These are phyloP conservation scores for Wolfiporia cocos DNA, from an alignment of 1,284 basidiomycete genomes.

Conservation along the genomic window DNA sequence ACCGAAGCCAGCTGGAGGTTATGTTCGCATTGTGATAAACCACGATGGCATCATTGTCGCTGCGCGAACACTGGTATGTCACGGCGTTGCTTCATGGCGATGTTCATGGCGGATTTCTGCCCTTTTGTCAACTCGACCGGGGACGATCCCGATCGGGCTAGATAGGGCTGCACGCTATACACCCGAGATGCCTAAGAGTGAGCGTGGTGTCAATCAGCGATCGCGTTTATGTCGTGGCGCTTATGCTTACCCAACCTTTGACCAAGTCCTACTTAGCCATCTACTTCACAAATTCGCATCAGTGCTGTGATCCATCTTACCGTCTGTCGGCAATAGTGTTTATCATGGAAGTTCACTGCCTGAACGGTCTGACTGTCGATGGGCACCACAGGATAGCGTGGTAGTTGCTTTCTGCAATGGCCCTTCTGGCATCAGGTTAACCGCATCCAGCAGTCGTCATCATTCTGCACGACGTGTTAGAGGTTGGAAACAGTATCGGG, in stretches of 20 bases:
- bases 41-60: constrained; percentile 73
- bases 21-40: constrained; percentile 82
- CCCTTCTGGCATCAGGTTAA: constrained; percentile 78
- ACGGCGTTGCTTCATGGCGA: constrained; percentile 1
- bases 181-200: constrained; percentile 52
- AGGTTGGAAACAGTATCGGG: constrained; percentile 75
- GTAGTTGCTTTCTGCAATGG: constrained; percentile 88
- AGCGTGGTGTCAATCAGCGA: constrained; percentile 88
- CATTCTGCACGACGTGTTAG: constrained; percentile 83
- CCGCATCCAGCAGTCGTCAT: constrained; percentile 87
- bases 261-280: constrained; percentile 81
- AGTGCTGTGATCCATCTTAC: constrained; percentile 80
- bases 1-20: constrained; percentile 77
- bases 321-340: constrained; percentile 73
- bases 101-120: constrained; percentile 35
- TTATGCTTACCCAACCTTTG: constrained; percentile 28
- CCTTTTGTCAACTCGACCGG: constrained; percentile 87
- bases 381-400: constrained; percentile 89
- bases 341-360: constrained; percentile 28
- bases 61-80: constrained; percentile 65
- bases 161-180: constrained; percentile 43
- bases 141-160: constrained; percentile 87
- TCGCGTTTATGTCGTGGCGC: too few species aligned
- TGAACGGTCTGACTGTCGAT: constrained; percentile 43
- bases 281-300: constrained; percentile 78